These are phyloP conservation scores for Sugiyamaella grinbergsii DNA, from an alignment of 1,139 yeast species.

Conservation along the genomic window DNA sequence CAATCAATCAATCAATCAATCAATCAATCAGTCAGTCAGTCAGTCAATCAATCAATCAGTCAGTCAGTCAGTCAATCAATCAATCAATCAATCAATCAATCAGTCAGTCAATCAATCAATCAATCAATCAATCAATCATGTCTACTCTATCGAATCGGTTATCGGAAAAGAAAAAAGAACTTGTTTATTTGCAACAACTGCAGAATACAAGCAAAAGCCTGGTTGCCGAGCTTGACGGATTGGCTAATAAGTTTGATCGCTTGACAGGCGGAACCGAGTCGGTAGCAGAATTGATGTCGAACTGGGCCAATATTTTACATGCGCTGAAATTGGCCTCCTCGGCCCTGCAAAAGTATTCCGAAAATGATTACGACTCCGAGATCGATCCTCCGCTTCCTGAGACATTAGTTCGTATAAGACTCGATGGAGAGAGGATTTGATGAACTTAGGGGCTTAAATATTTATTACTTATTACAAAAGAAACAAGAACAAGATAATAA, in stretches of 20 bases:
- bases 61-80: too few species aligned
- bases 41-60: too few species aligned
- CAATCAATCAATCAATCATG: too few species aligned
- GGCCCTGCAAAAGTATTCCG: conserved; percentile 53
- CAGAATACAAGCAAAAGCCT: conserved; percentile 52
- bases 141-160: conserved; percentile 35
- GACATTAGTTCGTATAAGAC: conserved; percentile 65
- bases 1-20: too few species aligned
- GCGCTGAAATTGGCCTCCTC: conserved; percentile 67
- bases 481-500: too few species aligned
- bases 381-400: conserved; percentile 57
- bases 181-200: conserved; percentile 54
- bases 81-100: too few species aligned
- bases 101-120: too few species aligned
- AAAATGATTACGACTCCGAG: conserved; percentile 47
- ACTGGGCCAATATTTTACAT: conserved; percentile 70
- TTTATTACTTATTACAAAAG: background rate
- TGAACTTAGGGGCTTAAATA: too few species aligned
- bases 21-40: too few species aligned
- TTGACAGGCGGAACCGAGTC: conserved; percentile 59
- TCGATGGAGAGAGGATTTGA: conserved; percentile 43
- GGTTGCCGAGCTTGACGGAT: conserved; percentile 51
- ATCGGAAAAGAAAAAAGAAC: conserved; percentile 53
- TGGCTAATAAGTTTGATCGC: conserved; percentile 52
- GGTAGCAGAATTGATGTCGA: conserved; percentile 48